These are phyloP conservation scores for Lavandula angustifolia DNA, from an alignment of 257 asterid genomes.

Conservation along the genomic window DNA sequence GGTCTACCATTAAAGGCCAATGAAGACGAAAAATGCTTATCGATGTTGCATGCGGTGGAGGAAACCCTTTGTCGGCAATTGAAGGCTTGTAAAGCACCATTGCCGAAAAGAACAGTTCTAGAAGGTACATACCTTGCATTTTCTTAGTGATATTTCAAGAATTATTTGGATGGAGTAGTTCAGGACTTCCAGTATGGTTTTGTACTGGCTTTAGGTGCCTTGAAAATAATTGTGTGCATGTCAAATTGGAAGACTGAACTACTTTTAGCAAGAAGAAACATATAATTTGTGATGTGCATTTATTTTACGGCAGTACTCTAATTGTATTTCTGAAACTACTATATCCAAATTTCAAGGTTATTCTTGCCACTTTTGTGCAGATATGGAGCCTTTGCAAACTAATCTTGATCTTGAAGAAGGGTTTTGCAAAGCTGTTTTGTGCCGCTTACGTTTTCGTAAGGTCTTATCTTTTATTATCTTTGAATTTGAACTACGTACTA, in stretches of 20 bases:
- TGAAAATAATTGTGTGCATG: slow-evolving; percentile 14
- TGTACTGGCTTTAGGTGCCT: slow-evolving; percentile 13
- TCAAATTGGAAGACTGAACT: slow-evolving; percentile 11
- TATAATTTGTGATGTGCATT: not conserved
- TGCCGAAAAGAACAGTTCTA: slow-evolving; percentile 53
- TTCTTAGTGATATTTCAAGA: slow-evolving; percentile 17
- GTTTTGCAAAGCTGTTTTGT: slow-evolving; percentile 78
- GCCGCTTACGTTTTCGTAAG: slow-evolving; percentile 99
- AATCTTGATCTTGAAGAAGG: slow-evolving; percentile 92
- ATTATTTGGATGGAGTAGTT: slow-evolving; percentile 18
- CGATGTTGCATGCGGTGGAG: slow-evolving; percentile 86
- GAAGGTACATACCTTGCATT: slow-evolving; percentile 61
- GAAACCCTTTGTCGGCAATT: slow-evolving; percentile 90
- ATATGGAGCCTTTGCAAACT: slow-evolving; percentile 83
- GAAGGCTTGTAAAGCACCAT: slow-evolving; percentile 85
- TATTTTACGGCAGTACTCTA: not conserved
- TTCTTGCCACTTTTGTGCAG: slow-evolving; percentile 52
- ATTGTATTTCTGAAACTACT: not conserved
- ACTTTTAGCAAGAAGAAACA: slow-evolving; percentile 7
- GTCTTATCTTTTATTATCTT: slow-evolving; percentile 72
- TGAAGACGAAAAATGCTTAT: slow-evolving; percentile 94
- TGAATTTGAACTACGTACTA: slow-evolving; percentile 22
- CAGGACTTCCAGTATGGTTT: slow-evolving; percentile 18
- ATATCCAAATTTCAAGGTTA: slow-evolving; percentile 24
- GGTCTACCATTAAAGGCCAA: slow-evolving; percentile 84